Percentiles rank a stretch among this genome's conserved stretches.
These are phyloP conservation scores for Starmerella bombicola DNA, from an alignment of 805 yeast genomes.

Conservation along the genomic window DNA sequence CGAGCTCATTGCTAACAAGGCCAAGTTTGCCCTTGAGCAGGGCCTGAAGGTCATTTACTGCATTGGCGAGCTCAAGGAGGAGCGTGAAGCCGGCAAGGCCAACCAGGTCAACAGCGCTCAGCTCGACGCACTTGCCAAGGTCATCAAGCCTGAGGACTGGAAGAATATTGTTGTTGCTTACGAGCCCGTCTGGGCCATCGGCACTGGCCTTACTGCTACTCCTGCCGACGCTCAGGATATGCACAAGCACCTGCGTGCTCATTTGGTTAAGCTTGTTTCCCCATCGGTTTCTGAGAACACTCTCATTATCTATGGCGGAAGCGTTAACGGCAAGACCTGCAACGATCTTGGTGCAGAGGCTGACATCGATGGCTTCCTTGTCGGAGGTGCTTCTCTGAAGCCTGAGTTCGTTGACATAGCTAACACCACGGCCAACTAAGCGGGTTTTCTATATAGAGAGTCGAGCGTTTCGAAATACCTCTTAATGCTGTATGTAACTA, in stretches of 20 bases:
- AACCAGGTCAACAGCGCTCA: slow-evolving; percentile 79
- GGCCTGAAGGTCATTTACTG: slow-evolving; percentile 89
- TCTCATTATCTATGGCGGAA: slow-evolving; percentile 97
- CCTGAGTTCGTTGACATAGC: slow-evolving; percentile 94
- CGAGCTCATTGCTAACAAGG: slow-evolving; percentile 84
- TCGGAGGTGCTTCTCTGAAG: slow-evolving; percentile 98
- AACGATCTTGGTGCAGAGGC: slow-evolving; percentile 76
- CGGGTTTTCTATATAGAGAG: too few species aligned
- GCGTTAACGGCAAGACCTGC: slow-evolving; percentile 92
- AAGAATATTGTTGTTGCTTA: slow-evolving; percentile 84
- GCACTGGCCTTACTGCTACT: slow-evolving; percentile 98
- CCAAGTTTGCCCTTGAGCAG: slow-evolving; percentile 80
- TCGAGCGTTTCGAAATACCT: too few species aligned
- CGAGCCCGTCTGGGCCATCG: slow-evolving; percentile 99
- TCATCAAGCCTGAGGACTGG: slow-evolving; percentile 66
- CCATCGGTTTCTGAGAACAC: slow-evolving; percentile 58
- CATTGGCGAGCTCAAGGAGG: slow-evolving; percentile 94
- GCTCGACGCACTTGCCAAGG: slow-evolving; percentile 72
- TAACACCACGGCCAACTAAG: slow-evolving; percentile 34
- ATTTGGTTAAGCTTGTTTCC: slow-evolving; percentile 66
- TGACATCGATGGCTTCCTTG: slow-evolving; percentile 97
- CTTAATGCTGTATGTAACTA: too few species aligned
- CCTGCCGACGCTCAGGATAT: slow-evolving; percentile 96
- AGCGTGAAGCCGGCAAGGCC: slow-evolving; percentile 81
- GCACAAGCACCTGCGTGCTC: slow-evolving; percentile 78